Evolutionary conservation across 768 basidiomycete species (phyloP).

Genomic region (Cantharellus anzutake): DNA sequence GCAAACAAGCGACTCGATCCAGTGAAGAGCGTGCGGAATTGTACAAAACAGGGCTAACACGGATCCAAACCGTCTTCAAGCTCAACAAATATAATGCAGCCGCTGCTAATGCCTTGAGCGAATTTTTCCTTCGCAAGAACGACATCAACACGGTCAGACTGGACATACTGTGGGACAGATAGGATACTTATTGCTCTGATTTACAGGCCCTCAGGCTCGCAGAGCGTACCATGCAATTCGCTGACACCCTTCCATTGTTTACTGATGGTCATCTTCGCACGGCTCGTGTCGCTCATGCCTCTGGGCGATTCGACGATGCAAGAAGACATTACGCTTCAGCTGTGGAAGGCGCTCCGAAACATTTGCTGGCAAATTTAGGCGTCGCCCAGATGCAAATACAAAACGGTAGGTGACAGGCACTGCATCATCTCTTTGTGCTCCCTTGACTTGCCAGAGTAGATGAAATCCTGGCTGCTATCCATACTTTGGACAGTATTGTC

Average conservation of each 20-base stretch:
- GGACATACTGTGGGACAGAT: too few species aligned
- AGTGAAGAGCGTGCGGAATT: slow-evolving; percentile 37
- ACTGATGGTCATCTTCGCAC: slow-evolving; percentile 77
- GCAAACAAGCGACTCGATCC: slow-evolving; percentile 46
- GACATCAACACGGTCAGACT: slow-evolving; percentile 35
- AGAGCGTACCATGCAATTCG: slow-evolving; percentile 84
- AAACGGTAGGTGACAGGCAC: slow-evolving; percentile 32
- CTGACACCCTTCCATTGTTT: slow-evolving; percentile 68
- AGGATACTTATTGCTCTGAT: background rate
- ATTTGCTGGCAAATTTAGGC: slow-evolving; percentile 64
- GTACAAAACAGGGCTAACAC: background rate
- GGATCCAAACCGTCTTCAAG: slow-evolving; percentile 38
- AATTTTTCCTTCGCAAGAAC: slow-evolving; percentile 56
- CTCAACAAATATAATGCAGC: slow-evolving; percentile 52
- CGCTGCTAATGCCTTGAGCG: slow-evolving; percentile 68
- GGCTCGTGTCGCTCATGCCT: slow-evolving; percentile 60
- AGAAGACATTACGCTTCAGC: slow-evolving; percentile 50
- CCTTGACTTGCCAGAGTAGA: slow-evolving; percentile 24
- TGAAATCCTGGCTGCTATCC: slow-evolving; percentile 69
- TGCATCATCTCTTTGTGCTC: background rate
- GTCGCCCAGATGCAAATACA: slow-evolving; percentile 75
- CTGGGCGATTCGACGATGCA: slow-evolving; percentile 42
- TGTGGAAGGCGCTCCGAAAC: slow-evolving; percentile 48
- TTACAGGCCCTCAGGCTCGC: slow-evolving; percentile 73
- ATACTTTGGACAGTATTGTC: slow-evolving; percentile 61